Base-by-base conservation (phyloP, 2,329 filamentous ascomycete genomes). In the Nigrospora oryzae region DNA sequence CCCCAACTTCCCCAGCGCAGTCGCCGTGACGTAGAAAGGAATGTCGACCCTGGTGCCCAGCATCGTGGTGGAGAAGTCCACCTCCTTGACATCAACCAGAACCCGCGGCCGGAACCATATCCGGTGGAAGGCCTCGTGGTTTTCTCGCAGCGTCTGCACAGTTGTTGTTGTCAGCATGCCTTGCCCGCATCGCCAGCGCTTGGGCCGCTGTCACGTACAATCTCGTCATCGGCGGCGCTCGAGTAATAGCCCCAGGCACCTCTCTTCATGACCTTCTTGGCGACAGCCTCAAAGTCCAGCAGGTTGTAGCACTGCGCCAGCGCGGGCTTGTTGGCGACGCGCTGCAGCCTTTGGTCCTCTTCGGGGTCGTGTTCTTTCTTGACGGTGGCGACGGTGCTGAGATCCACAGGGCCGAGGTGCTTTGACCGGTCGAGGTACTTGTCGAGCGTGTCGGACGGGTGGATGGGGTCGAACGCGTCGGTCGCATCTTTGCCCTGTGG, bases 161-260 rank as follows among this genome's bases (percentile, higher is more conserved):
- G 44, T 52, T 31, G 23, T 28, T 28, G 4, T 23, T 23, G 49
- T 61, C 35, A 36, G 35, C 10, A 36, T 36, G 17, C 11, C 17
- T 7, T 28, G 4, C 23, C 5, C 23, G 23, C 2, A 28, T 28
- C 2, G 23, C 23, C 23, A 10, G 23, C 23, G 23, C 23, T 5
- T 5, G 23, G 23, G 40, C 32, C 23, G 34, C 12, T n/a, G 19
- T 16, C 16, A 63, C 78, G 59, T 62, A 88, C 84, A 66, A 91
- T 89, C 65, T 91, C 87, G 58, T 94, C 88, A 60, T 93, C 88
- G 0, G 91, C 89, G 46, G 88, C 91, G 59, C 86, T 93, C 1
- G 89, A 95, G 66, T 98, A 98, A 70, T 98, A 98, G 23, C 86
- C 93, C 93, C 93, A 98, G 0, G 91, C 91, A 1, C 84, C 85